Evolutionary conservation across 2,329 filamentous ascomycete genomes (phyloP), one percentile per base, ranked within the genome.

Genomic region (Didymella keratinophila): DNA sequence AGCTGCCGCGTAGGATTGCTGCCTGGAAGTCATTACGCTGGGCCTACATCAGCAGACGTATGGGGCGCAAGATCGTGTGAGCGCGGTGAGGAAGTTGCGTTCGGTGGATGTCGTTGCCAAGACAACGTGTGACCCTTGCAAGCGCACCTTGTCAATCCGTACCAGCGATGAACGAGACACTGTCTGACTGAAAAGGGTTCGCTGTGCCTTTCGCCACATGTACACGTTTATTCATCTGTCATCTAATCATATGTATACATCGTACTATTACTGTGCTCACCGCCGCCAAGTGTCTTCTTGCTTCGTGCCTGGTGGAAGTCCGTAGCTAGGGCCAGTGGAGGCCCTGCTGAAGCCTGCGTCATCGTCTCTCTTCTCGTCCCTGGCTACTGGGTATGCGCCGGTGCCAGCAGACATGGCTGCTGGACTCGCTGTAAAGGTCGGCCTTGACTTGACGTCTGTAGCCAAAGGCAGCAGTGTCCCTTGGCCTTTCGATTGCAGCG

Each of bases 281-380:
- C 71, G 64, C 44, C 71, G 68, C 93, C 93, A 97, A 2, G 91
- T 96, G 50, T 92, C 90, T 74, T 96, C 91, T 75, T 94, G 90
- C 72, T 87, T 93, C 1, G 92, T 96, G 8, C 92, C 91, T 0
- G 89, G 89, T 18, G 90, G 85, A 58, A 96, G 79, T 8, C 37
- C 37, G 87, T 91, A 94, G 23, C 77, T 75, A 36, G 77, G 72
- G 14, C 61, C 58, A 56, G 70, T 74, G 52, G 78, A 80, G 39
- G 73, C 69, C 56, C 78, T 75, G 28, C 73, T 71, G 18, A 76
- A 72, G n/a, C 79, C 78, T 32, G 78, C 77, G 27, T 86, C 83
- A 60, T 88, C 84, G 51, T 81, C 81, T 77, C 85, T 84, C 76
- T 88, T 88, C 52, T 79, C 78, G 57, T 86, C 85, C 49, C 71